Evolutionary conservation across 164 flowering plant genomes (phyloP).

Genomic region (Nymphaea thermarum): DNA sequence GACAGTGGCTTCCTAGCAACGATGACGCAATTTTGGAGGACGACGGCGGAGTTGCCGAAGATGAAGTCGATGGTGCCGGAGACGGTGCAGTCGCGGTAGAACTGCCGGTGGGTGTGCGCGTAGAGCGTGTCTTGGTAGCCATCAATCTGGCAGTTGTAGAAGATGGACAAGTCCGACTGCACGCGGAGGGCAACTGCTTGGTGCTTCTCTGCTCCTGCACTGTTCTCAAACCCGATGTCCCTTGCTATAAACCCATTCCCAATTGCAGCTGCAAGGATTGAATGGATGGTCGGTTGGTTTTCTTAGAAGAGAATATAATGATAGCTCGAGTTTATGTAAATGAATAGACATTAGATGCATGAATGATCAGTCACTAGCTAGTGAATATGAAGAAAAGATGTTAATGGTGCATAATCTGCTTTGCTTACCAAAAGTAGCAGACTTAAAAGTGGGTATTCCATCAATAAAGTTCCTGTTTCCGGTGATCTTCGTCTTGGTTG

Average conservation of each 20-base stretch:
- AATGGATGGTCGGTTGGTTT: too few relatives aligned
- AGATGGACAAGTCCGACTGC: slow-evolving; percentile 33
- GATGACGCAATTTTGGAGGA: slow-evolving; percentile 71
- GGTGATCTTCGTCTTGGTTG: slow-evolving; percentile 55
- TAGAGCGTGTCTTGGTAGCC: slow-evolving; percentile 75
- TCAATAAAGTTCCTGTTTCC: slow-evolving; percentile 38
- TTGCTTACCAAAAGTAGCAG: slow-evolving; percentile 60
- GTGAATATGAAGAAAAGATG: not conserved
- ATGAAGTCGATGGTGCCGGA: slow-evolving; percentile 72
- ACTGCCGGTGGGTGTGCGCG: slow-evolving; percentile 55
- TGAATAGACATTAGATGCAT: not conserved
- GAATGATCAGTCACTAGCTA: not conserved
- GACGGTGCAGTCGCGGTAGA: slow-evolving; percentile 72
- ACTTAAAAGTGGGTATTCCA: slow-evolving; percentile 38
- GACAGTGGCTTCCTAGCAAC: slow-evolving; percentile 38
- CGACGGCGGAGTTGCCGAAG: slow-evolving; percentile 47
- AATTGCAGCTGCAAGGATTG: slow-evolving; percentile 22
- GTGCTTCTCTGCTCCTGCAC: slow-evolving; percentile 53
- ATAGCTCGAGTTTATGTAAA: too few relatives aligned
- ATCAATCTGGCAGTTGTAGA: slow-evolving; percentile 63
- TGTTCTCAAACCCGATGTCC: slow-evolving; percentile 73
- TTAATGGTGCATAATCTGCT: not conserved
- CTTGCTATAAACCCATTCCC: slow-evolving; percentile 55
- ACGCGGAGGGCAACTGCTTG: slow-evolving; percentile 74
- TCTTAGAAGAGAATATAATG: too few relatives aligned